Conservation (phyloP, 306 rosid species). For the Dalbergia oliveri region DNA sequence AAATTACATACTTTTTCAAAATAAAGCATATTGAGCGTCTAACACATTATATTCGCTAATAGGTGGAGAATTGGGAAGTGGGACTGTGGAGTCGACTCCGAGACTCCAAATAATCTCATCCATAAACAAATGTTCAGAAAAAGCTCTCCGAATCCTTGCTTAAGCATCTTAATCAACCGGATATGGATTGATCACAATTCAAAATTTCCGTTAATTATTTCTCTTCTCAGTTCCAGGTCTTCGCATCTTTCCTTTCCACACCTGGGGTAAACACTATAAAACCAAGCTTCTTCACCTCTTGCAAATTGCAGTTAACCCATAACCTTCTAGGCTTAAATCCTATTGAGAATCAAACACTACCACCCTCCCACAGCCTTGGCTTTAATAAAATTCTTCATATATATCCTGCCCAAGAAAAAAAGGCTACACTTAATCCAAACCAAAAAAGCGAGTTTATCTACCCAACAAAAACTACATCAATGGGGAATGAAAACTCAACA, state of each 20-base stretch:
- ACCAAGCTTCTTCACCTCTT: neutral
- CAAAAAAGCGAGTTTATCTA: too few relatives aligned
- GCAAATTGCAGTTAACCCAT: neutral
- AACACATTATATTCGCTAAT: too few relatives aligned
- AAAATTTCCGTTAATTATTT: neutral
- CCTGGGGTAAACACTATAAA: slow-evolving; percentile 8
- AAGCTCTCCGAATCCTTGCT: neutral
- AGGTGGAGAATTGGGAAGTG: neutral
- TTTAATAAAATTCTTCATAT: too few relatives aligned
- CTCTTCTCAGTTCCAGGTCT: neutral
- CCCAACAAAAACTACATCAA: neutral
- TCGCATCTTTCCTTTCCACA: neutral
- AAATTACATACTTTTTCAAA: too few relatives aligned
- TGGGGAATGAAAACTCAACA: slow-evolving; percentile 32
- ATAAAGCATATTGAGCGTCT: too few relatives aligned
- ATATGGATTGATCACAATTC: neutral
- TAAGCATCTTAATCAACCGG: neutral
- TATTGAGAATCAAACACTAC: too few relatives aligned
- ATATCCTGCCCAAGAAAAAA: too few relatives aligned
- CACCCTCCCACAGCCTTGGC: too few relatives aligned
- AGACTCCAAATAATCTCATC: neutral
- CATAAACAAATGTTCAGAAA: neutral
- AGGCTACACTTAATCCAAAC: too few relatives aligned
- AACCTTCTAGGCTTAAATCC: too few relatives aligned
- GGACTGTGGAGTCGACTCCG: neutral